Percentiles rank a stretch among this genome's conserved stretches.
phyloP scores from a whole-genome alignment of 495 filamentous ascomycete species.

The Mycothermus thermophilus region DNA sequence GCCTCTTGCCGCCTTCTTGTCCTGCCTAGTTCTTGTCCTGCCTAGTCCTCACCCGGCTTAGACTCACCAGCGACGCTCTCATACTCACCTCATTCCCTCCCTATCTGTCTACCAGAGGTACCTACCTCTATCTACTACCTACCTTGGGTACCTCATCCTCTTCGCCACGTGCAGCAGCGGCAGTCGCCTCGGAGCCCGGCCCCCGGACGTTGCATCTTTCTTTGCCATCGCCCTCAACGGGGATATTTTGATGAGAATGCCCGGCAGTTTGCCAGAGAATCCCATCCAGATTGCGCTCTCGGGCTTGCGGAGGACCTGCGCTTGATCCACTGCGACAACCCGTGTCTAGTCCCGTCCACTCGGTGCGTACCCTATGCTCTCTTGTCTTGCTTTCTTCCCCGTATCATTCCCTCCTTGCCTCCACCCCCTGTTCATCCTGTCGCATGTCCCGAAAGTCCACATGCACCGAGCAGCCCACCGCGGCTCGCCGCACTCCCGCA shows the following conservation, averaged over 20 bases:
- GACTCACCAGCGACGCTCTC: no score
- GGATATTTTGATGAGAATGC: constrained; percentile 6
- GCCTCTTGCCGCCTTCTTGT: no score
- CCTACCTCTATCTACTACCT: no score
- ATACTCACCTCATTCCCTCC: no score
- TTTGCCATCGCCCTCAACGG: background rate
- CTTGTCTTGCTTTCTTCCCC: background rate
- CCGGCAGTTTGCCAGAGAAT: constrained; percentile 25
- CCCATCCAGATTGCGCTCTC: constrained; percentile 22
- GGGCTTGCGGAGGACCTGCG: constrained; percentile 31
- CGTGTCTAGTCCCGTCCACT: constrained; percentile 21
- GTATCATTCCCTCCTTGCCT: background rate
- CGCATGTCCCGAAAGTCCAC: constrained; percentile 1
- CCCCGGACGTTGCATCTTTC: constrained; percentile 14
- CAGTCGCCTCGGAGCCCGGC: background rate
- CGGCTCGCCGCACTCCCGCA: background rate
- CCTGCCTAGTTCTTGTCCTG: no score
- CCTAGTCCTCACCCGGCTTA: no score
- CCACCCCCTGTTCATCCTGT: background rate
- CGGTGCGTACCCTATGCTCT: background rate
- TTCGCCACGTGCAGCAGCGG: constrained; percentile 4
- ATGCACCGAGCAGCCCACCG: constrained; percentile 4
- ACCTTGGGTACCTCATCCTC: background rate
- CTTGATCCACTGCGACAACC: constrained; percentile 14
- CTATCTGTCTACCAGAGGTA: no score